A percentile compares a stretch with the other conserved stretches of the same genome.
Evolutionary conservation across 2,329 filamentous ascomycete species (phyloP).

Genomic region (Pseudocercospora cruenta): DNA sequence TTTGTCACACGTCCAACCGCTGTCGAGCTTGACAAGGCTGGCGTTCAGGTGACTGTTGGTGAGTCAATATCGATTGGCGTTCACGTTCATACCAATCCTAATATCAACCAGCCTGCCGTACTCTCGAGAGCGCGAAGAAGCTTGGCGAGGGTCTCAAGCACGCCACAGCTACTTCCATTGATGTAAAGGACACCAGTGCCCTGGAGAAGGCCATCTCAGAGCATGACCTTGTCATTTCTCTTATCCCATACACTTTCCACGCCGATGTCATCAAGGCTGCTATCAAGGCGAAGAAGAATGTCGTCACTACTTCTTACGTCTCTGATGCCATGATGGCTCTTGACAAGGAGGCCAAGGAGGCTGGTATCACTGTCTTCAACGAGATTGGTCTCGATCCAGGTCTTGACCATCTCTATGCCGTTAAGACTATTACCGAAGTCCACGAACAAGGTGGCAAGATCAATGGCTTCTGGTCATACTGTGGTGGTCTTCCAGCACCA

Average conservation of each 20-base stretch:
- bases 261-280: slow-evolving; percentile 88
- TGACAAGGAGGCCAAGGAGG: slow-evolving; percentile 78
- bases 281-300: slow-evolving; percentile 91
- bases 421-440: slow-evolving; percentile 87
- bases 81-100: background rate
- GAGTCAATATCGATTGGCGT: slow-evolving; percentile 26
- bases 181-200: slow-evolving; percentile 75
- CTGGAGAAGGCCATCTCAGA: slow-evolving; percentile 81
- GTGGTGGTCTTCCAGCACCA: slow-evolving; percentile 70
- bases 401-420: slow-evolving; percentile 76
- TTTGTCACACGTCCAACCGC: slow-evolving; percentile 62
- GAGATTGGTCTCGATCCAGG: slow-evolving; percentile 81
- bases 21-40: slow-evolving; percentile 61
- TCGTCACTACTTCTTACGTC: slow-evolving; percentile 93
- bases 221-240: slow-evolving; percentile 56
- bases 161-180: slow-evolving; percentile 76
- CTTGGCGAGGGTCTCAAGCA: slow-evolving; percentile 73
- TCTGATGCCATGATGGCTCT: slow-evolving; percentile 91
- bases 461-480: slow-evolving; percentile 78
- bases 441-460: slow-evolving; percentile 87
- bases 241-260: slow-evolving; percentile 94
- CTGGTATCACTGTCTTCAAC: slow-evolving; percentile 96
- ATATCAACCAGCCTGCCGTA: slow-evolving; percentile 70
- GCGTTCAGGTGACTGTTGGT: slow-evolving; percentile 62
- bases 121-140: slow-evolving; percentile 74